Percentiles rank a stretch among this genome's conserved stretches.
phyloP scores from a whole-genome alignment of 2,329 filamentous ascomycete species.

The Ilyonectria mors-panacis region DNA sequence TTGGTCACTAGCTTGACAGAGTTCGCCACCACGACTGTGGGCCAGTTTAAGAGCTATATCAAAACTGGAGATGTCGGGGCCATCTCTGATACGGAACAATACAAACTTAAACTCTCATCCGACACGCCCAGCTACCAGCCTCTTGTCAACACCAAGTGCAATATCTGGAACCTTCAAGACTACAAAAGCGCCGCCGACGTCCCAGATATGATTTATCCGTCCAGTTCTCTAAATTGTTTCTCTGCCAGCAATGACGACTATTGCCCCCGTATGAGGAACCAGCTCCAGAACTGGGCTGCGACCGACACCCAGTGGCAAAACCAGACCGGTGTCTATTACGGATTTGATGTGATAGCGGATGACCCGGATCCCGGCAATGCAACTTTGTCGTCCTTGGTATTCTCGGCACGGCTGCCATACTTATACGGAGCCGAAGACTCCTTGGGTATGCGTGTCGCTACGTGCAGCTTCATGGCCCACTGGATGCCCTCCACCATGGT shows the following conservation, averaged over 20 bases:
- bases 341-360: background rate
- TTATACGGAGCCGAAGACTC: background rate
- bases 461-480: constrained; percentile 22
- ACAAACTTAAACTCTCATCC: background rate
- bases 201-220: background rate
- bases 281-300: background rate
- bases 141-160: constrained; percentile 14
- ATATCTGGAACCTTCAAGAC: constrained; percentile 10
- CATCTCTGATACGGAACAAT: constrained; percentile 2
- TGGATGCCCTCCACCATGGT: constrained; percentile 14
- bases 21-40: constrained; percentile 1
- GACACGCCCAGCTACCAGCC: constrained; percentile 2
- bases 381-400: constrained; percentile 3
- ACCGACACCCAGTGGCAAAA: background rate
- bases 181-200: background rate
- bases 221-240: constrained; percentile 7
- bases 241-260: background rate
- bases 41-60: constrained; percentile 9
- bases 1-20: constrained; percentile 1
- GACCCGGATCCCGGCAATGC: background rate
- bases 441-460: background rate
- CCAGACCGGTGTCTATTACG: background rate
- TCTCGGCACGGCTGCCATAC: constrained; percentile 13
- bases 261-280: background rate
- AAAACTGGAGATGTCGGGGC: background rate